Percentiles rank a stretch among this genome's conserved stretches.
Evolutionary conservation across 2,329 filamentous ascomycete genomes (phyloP).

Genomic region (Fonsecaea erecta): DNA sequence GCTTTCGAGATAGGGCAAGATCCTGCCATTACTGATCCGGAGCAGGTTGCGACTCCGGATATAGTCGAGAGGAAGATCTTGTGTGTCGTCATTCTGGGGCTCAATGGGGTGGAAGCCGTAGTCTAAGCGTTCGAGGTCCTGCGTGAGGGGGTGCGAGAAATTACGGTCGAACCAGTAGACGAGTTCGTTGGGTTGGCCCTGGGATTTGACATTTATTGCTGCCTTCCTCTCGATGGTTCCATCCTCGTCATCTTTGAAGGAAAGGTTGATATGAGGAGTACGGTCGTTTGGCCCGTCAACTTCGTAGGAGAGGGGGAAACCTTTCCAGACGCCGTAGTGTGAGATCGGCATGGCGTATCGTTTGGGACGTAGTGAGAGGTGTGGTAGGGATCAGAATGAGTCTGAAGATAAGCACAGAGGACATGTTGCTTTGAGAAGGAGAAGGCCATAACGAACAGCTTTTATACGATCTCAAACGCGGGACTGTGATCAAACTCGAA

Average conservation of each 20-base stretch:
- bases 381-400: background rate
- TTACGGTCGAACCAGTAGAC: constrained; percentile 43
- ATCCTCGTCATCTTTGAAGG: constrained; percentile 38
- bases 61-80: constrained; percentile 34
- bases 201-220: constrained; percentile 45
- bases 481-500: background rate
- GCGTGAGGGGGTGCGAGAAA: constrained; percentile 40
- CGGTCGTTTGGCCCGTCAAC: constrained; percentile 14
- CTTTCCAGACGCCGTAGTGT: constrained; percentile 24
- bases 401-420: background rate
- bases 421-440: background rate
- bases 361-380: background rate
- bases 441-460: background rate
- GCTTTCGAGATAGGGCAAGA: constrained; percentile 34
- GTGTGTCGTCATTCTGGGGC: constrained; percentile 24
- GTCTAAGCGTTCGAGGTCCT: constrained; percentile 33
- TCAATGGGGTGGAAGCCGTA: constrained; percentile 39
- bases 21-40: constrained; percentile 40
- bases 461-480: background rate
- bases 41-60: constrained; percentile 33
- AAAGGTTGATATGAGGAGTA: constrained; percentile 42
- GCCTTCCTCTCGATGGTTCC: constrained; percentile 34
- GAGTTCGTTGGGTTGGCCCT: constrained; percentile 39
- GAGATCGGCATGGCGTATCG: constrained; percentile 16
- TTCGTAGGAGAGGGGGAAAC: constrained; percentile 9